phyloP scores from a whole-genome alignment of 2,329 filamentous ascomycete genomes.

The Botrytis porri region DNA sequence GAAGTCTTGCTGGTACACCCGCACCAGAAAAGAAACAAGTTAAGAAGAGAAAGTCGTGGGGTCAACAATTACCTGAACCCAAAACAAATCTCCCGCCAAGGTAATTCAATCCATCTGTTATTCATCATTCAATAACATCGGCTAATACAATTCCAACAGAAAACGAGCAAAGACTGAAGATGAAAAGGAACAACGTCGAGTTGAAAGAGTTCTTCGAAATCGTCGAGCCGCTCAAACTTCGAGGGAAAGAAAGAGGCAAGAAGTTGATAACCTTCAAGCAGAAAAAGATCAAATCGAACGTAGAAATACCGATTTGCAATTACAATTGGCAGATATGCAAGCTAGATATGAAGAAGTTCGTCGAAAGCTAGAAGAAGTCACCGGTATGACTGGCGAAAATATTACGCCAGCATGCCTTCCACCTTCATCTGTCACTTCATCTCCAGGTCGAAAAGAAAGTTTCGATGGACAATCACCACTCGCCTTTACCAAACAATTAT shows the following conservation, averaged over 20 bases:
- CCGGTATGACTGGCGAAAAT: conserved; percentile 27
- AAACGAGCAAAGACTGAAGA: conserved; percentile 99
- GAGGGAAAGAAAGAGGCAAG: conserved; percentile 60
- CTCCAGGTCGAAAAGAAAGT: conserved; percentile 43
- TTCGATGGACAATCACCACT: conserved; percentile 43
- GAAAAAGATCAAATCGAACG: conserved; percentile 64
- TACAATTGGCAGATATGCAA: conserved; percentile 46
- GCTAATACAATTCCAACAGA: conserved; percentile 43
- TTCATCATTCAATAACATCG: conserved; percentile 14
- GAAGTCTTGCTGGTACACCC: conserved; percentile 32
- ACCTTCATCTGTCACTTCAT: conserved; percentile 45
- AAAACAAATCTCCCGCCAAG: conserved; percentile 94
- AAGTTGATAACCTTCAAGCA: conserved; percentile 79
- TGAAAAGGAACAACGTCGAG: conserved; percentile 96
- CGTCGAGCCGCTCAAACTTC: conserved; percentile 95
- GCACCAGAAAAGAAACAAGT: conserved; percentile 63
- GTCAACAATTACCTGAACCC: conserved; percentile 90
- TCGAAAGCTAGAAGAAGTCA: conserved; percentile 31
- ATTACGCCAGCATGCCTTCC: conserved; percentile 40
- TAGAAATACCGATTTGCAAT: conserved; percentile 69
- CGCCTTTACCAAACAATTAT: conserved; percentile 58
- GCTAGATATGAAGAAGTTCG: conserved; percentile 33
- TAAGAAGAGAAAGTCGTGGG: conserved; percentile 99
- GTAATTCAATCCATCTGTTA: conserved; percentile 45
- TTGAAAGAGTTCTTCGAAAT: conserved; percentile 95